A percentile compares a stretch with the other conserved stretches of the same genome.
These are phyloP conservation scores for Calonectria multiphialidica DNA, from an alignment of 2,329 filamentous ascomycete genomes.

Conservation along the genomic window DNA sequence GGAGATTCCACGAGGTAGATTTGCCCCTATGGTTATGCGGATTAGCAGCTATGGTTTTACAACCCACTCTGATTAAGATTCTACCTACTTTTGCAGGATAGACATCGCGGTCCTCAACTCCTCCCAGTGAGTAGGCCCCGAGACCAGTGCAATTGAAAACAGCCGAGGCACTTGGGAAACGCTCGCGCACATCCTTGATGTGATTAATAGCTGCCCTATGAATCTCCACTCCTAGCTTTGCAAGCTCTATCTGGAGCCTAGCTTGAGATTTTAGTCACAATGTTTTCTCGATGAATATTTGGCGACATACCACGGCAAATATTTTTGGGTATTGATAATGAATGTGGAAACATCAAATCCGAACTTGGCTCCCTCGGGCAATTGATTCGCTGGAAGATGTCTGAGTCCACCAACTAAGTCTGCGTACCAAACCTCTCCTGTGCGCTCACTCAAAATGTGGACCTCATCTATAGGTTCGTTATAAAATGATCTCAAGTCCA, in stretches of 20 bases:
- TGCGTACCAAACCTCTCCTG: constrained; percentile 56
- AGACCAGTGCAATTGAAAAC: constrained; percentile 86
- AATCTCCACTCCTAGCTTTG: constrained; percentile 73
- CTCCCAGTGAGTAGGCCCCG: constrained; percentile 76
- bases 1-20: constrained; percentile 53
- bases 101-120: constrained; percentile 78
- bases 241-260: constrained; percentile 76
- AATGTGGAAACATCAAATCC: constrained; percentile 52
- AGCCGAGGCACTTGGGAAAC: constrained; percentile 63
- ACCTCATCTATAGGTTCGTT: constrained; percentile 54
- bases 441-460: constrained; percentile 55
- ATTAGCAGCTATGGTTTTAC: neutral
- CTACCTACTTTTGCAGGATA: constrained; percentile 68
- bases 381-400: constrained; percentile 40
- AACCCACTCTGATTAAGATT: neutral
- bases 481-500: constrained; percentile 36
- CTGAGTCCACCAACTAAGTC: constrained; percentile 52
- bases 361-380: constrained; percentile 51
- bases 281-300: no score
- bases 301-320: constrained; percentile 74
- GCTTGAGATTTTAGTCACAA: neutral
- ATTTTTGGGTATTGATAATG: constrained; percentile 77
- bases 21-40: constrained; percentile 33
- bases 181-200: constrained; percentile 70
- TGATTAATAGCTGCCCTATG: constrained; percentile 72